Conservation (phyloP, 805 yeast species). For the Maudiozyma barnettii region DNA sequence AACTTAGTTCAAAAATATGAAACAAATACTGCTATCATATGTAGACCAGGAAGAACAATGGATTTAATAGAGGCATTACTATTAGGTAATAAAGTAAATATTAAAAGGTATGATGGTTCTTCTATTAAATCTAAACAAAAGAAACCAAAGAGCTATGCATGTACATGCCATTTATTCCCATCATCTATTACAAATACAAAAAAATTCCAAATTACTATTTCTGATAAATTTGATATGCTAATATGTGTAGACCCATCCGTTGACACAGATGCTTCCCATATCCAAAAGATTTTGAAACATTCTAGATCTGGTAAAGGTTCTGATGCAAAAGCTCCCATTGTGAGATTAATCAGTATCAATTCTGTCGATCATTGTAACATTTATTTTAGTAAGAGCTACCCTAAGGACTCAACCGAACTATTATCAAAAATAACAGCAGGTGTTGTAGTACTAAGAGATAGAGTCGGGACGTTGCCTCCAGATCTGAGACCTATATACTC, state of each 20-base stretch:
- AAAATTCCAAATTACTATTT: constrained; percentile 13
- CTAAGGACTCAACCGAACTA: constrained; percentile 32
- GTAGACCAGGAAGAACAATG: constrained; percentile 56
- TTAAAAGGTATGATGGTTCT: constrained; percentile 54
- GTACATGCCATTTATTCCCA: constrained; percentile 39
- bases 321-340: constrained; percentile 39
- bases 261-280: constrained; percentile 31
- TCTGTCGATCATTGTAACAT: constrained; percentile 75
- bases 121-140: constrained; percentile 40
- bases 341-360: constrained; percentile 66
- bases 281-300: constrained; percentile 23
- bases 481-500: constrained; percentile 68
- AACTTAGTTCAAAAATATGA: constrained; percentile 39
- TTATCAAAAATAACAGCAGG: constrained; percentile 70
- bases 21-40: constrained; percentile 58
- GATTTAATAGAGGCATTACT: constrained; percentile 68
- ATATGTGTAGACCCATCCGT: constrained; percentile 58
- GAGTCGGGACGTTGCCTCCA: constrained; percentile 74
- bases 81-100: constrained; percentile 47
- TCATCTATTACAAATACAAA: constrained; percentile 20
- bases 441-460: constrained; percentile 68
- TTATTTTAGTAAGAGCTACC: constrained; percentile 33
- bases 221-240: constrained; percentile 42
- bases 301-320: constrained; percentile 18
- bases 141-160: constrained; percentile 25